Percentiles rank a stretch among this genome's conserved stretches.
phyloP scores from a whole-genome alignment of 2,329 filamentous ascomycete species.

The Chalara sp. region DNA sequence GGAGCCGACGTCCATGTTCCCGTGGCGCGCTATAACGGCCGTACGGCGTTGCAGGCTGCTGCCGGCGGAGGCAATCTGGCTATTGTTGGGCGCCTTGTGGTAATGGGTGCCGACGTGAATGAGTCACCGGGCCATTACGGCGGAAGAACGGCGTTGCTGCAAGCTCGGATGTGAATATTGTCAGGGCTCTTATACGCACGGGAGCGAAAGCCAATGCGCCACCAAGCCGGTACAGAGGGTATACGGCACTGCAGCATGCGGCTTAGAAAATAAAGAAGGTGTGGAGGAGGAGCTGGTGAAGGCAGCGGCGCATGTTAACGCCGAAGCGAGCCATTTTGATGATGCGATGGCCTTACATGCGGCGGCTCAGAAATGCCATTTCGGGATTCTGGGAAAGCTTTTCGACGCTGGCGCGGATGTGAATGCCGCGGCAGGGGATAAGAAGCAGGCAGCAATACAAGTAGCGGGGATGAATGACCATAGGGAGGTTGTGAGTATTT shows the following conservation, averaged over 20 bases:
- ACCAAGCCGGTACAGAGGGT: neutral
- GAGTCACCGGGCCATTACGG: slow-evolving; percentile 1
- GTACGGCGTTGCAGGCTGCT: neutral
- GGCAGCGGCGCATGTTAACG: slow-evolving; percentile 1
- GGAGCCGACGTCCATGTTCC: neutral
- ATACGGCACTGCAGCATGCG: neutral
- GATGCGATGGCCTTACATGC: slow-evolving; percentile 29
- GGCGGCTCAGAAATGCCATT: slow-evolving; percentile 22
- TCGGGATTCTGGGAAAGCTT: slow-evolving; percentile 24
- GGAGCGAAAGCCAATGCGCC: neutral
- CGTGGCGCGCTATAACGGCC: neutral
- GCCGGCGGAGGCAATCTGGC: neutral
- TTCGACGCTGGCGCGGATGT: slow-evolving; percentile 10
- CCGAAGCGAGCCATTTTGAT: slow-evolving; percentile 3
- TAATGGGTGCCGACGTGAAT: neutral
- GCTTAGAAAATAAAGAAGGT: slow-evolving; percentile 27
- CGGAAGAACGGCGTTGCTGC: neutral
- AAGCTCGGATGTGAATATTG: neutral
- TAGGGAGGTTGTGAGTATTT: neutral
- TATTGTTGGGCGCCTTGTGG: neutral
- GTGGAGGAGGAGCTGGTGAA: slow-evolving; percentile 15
- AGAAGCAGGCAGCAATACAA: slow-evolving; percentile 11
- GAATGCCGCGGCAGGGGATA: slow-evolving; percentile 4
- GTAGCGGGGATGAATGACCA: neutral
- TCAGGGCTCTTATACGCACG: neutral